Base-by-base conservation (phyloP, 352 stramenopile genomes). In the Phytopythium helicoides region DNA sequence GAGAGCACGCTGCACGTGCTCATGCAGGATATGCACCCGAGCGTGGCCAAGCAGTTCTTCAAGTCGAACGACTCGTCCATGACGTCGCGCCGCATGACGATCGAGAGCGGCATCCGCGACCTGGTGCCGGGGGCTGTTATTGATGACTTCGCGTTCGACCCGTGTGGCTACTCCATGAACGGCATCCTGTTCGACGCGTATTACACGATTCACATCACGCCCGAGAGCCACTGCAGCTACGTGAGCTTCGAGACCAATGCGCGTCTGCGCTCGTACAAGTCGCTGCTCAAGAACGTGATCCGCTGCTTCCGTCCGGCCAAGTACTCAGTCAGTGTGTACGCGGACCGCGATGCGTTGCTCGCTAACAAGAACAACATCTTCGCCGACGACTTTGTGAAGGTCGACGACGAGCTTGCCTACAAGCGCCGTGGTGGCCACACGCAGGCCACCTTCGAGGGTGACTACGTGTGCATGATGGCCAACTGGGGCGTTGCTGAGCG, bases 161-260 rank as follows among this genome's bases (percentile, higher is more conserved):
- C 97, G 19, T 99, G 97, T 74, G 97, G 97, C 19, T 97, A 97
- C 77, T 97, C 87, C 40, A 99, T 99, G 97, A 99, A 99, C 85
- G 97, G 95, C 55, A 98, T 99, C 59, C 69, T 98, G 14, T 98
- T 97, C 56, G 89, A 96, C 51, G 96, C 94, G 8, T 99, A 99
- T 81, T 98, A 97, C 59, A 99, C 97, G 41, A 99, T 99, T 64
- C 97, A 99, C 77, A 91, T 95, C 64, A 99, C 97, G 47, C 97
- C 97, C 10, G 97, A 99, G 75, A 87, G 79, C 54, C 82, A 97
- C 51, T 99, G 93, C 66, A 97, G 80, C 72, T 98, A 98, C 73
- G 96, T 96, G 40, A 98, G 84, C 68, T 99, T 99, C 66, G 97
- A 99, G 86, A 99, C 97, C 28, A 99, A 99, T 69, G 80, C 82